Evolutionary conservation across 495 filamentous ascomycete genomes (phyloP).

Genomic region (Penicillium odoratum): DNA sequence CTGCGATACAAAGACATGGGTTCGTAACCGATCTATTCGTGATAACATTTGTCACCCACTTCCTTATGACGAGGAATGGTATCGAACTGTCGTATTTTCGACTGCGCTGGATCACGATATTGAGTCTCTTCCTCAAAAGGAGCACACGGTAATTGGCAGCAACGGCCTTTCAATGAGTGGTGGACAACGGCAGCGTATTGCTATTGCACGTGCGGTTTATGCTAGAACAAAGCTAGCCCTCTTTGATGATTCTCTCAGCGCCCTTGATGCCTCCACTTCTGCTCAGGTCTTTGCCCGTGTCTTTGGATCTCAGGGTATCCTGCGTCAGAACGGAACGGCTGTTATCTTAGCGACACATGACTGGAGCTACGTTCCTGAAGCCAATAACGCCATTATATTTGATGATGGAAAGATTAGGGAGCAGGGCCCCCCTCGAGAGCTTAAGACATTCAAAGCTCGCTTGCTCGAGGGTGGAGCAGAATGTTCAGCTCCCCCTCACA

Average conservation of each 20-base stretch:
- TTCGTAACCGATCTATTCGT: slow-evolving; percentile 38
- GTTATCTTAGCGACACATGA: not conserved
- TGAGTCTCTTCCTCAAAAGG: slow-evolving; percentile 49
- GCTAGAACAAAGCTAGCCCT: not conserved
- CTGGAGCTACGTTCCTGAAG: not conserved
- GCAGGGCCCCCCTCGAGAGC: not conserved
- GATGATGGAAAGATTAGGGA: not conserved
- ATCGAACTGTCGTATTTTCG: slow-evolving; percentile 27
- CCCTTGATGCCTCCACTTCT: not conserved
- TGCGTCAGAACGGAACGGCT: not conserved
- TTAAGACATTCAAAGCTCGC: not conserved
- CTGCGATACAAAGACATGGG: slow-evolving; percentile 27
- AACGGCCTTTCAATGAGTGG: slow-evolving; percentile 80
- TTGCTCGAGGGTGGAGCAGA: not conserved
- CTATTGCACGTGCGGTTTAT: slow-evolving; percentile 1
- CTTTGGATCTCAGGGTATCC: not conserved
- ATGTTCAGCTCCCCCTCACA: not conserved
- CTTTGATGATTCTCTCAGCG: not conserved
- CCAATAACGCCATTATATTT: not conserved
- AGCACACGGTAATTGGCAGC: slow-evolving; percentile 76
- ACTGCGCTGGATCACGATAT: slow-evolving; percentile 35
- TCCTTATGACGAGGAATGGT: slow-evolving; percentile 31
- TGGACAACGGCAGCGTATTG: slow-evolving; percentile 74
- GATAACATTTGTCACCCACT: slow-evolving; percentile 30
- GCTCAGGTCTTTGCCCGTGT: not conserved